Evolutionary conservation across 208 protist genomes (phyloP).

Genomic region (Trypanosoma caninum): DNA sequence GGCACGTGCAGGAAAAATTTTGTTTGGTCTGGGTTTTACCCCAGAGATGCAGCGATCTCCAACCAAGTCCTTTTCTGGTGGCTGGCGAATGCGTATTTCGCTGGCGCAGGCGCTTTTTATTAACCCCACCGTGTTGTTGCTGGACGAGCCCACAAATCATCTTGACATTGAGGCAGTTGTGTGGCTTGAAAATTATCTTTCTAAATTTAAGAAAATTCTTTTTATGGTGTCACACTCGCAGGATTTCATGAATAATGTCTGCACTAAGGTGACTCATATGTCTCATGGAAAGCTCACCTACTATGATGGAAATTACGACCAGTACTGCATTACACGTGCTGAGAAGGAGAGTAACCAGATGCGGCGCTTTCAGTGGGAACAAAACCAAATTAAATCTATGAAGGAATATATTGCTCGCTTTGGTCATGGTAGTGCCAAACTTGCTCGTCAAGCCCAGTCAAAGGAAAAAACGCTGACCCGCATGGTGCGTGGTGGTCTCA

Average conservation of each 20-base stretch:
- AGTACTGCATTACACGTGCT: conserved; percentile 89
- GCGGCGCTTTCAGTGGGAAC: conserved; percentile 95
- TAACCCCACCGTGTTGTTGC: conserved; percentile 92
- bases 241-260: conserved; percentile 97
- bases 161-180: conserved; percentile 95
- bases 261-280: conserved; percentile 96
- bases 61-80: conserved; percentile 91
- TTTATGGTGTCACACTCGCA: conserved; percentile 96
- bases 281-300: conserved; percentile 78
- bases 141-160: conserved; percentile 98
- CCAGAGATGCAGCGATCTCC: conserved; percentile 76
- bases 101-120: conserved; percentile 96
- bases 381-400: conserved; percentile 96
- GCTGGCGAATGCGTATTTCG: conserved; percentile 97
- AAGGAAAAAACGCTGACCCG: conserved; percentile 94
- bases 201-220: conserved; percentile 92
- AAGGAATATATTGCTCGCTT: conserved; percentile 97
- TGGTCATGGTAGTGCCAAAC: conserved; percentile 94
- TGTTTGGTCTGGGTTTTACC: conserved; percentile 95
- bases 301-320: conserved; percentile 96
- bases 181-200: conserved; percentile 96
- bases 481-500: conserved; percentile 94
- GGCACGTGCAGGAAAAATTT: conserved; percentile 87
- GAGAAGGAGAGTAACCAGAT: conserved; percentile 96
- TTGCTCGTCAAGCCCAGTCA: conserved; percentile 93